Evolutionary conservation across 2,329 filamentous ascomycete species (phyloP), one percentile per base, ranked within the genome.

Genomic region (Aciculosporium take): DNA sequence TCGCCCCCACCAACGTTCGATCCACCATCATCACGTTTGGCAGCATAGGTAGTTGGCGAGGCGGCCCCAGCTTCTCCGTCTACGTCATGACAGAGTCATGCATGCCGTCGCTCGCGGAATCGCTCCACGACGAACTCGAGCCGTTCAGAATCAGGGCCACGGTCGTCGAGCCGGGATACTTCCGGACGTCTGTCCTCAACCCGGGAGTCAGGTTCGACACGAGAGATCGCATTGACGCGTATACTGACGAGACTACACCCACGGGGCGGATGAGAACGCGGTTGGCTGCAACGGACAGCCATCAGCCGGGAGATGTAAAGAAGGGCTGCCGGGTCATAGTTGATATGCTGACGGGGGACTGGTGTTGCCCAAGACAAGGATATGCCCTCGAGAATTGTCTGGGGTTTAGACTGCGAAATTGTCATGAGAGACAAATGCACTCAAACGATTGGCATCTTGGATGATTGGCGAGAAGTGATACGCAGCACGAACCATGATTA

Each of bases 221-320:
- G 0, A 44, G 54, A 36, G 53, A 58, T 12, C 54, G 61, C 0
- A 48, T 60, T 3, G 58, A 59, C 5, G 56, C 49, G 0, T 63
- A 62, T 38, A 49, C 52, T 2, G 56, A 55, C 6, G 53, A 52
- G 40, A 30, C 10, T 2, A 59, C 56, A 20, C 51, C 60, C 0
- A 50, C 56, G 7, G 58, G 57, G 0, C 39, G 48, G 34, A 38
- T 42, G 23, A 48, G 64, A 39, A 52, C 46, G 15, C 32, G 42
- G 3, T 45, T 73, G 25, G 52, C 54, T 3, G 32, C 34, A 3
- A 54, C 56, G 9, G 56, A 76, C 45, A 60, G 67, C 13, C 64
- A 67, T 0, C 73, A 79, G 56, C 64, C 60, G 0, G 75, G 75
- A 0, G 72, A 79, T 50, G 63, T 72, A 3, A 56, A 54, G 15